Conservation (phyloP, 2,329 filamentous ascomycete genomes). For the Colletotrichum lini region DNA sequence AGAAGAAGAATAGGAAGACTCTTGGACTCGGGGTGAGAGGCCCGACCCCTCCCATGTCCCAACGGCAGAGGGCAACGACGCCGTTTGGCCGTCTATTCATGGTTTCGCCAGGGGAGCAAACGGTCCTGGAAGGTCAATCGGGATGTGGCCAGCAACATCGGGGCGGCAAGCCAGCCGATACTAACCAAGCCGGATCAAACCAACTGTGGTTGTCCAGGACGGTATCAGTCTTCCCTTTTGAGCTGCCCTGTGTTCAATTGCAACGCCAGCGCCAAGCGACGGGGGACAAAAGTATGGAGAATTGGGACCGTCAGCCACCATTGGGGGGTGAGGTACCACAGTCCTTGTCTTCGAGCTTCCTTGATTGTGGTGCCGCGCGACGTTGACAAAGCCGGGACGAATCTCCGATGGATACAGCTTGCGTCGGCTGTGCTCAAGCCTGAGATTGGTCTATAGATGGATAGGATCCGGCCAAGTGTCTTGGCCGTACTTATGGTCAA, state of each 20-base stretch:
- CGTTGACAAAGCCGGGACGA: constrained; percentile 14
- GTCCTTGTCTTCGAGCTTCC: not conserved
- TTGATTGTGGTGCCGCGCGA: constrained; percentile 32
- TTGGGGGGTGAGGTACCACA: constrained; percentile 16
- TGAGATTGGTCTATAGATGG: constrained; percentile 8
- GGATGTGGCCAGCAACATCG: not conserved
- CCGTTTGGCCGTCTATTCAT: constrained; percentile 28
- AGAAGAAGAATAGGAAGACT: not conserved
- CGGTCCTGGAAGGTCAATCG: not conserved
- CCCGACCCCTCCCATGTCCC: not conserved
- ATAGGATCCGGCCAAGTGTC: not conserved
- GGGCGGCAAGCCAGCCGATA: constrained; percentile 25
- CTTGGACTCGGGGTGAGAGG: not conserved
- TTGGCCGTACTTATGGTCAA: not conserved
- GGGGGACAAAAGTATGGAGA: constrained; percentile 13
- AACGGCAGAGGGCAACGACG: constrained; percentile 3
- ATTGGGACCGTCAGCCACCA: constrained; percentile 12
- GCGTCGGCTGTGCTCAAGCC: constrained; percentile 4
- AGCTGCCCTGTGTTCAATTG: constrained; percentile 19
- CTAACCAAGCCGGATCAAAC: constrained; percentile 29
- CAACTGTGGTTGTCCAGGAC: constrained; percentile 16
- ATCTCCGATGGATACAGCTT: not conserved
- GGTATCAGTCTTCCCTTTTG: constrained; percentile 17
- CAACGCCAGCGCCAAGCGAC: not conserved
- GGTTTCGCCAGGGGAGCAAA: constrained; percentile 7